Conservation (phyloP, 208 protist species). For the Phytomonas serpens region DNA sequence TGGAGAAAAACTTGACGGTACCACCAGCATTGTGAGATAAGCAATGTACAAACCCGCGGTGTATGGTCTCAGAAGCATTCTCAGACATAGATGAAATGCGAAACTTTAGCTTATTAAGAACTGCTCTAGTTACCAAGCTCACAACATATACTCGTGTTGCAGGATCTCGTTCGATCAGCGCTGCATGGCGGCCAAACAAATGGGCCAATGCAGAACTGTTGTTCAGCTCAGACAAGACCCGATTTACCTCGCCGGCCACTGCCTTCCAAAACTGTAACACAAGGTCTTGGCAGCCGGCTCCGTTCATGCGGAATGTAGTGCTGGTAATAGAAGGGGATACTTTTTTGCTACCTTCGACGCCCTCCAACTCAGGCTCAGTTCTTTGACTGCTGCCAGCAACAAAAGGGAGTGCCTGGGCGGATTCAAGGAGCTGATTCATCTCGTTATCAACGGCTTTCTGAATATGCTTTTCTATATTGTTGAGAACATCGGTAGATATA, state of each 20-base stretch:
- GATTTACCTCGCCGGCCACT: conserved; percentile 28
- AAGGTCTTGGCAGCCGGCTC: conserved; percentile 37
- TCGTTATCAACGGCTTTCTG: conserved; percentile 43
- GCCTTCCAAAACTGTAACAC: conserved; percentile 54
- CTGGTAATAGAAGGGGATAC: conserved; percentile 5
- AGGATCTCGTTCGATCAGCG: conserved; percentile 42
- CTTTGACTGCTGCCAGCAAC: conserved; percentile 5
- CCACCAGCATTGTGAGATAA: conserved; percentile 64
- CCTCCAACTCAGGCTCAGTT: conserved; percentile 7
- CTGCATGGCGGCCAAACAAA: conserved; percentile 47
- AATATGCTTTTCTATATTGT: conserved; percentile 32
- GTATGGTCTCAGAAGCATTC: conserved; percentile 63
- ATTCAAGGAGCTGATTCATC: conserved; percentile 35
- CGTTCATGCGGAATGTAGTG: conserved; percentile 28
- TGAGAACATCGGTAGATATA: conserved; percentile 43
- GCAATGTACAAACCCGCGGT: conserved; percentile 60
- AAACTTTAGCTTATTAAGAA: conserved; percentile 44
- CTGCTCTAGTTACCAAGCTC: conserved; percentile 38
- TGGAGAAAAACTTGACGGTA: conserved; percentile 66
- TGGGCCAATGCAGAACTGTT: conserved; percentile 20
- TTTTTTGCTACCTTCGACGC: background rate
- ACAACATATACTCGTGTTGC: conserved; percentile 38
- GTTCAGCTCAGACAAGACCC: conserved; percentile 25
- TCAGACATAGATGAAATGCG: conserved; percentile 71
- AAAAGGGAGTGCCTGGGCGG: conserved; percentile 49